These are phyloP conservation scores for Isatis tinctoria DNA, from an alignment of 345 rosid genomes.

Conservation along the genomic window DNA sequence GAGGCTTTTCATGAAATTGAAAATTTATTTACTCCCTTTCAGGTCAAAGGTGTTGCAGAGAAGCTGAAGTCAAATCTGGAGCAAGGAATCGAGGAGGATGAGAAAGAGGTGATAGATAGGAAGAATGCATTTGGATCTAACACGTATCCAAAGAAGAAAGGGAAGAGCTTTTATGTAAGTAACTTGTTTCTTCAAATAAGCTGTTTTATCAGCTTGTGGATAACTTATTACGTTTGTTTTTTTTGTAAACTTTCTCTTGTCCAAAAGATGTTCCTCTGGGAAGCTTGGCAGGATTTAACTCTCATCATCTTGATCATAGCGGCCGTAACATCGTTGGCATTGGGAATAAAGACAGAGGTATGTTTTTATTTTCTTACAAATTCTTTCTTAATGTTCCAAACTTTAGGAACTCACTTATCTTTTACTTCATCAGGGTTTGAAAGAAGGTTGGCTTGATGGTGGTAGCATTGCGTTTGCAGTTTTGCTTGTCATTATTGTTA, in stretches of 20 bases:
- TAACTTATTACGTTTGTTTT: conserved; percentile 8
- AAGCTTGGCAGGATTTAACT: conserved; percentile 98
- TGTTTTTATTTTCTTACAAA: not conserved
- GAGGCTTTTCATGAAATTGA: not conserved
- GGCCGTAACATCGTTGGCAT: conserved; percentile 66
- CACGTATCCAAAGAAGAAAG: conserved; percentile 88
- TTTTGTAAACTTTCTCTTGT: not conserved
- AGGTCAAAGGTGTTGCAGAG: conserved; percentile 71
- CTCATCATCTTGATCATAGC: conserved; percentile 92
- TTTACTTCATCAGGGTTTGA: conserved; percentile 54
- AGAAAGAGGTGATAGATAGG: conserved; percentile 56
- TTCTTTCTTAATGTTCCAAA: not conserved
- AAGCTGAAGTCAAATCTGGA: conserved; percentile 62
- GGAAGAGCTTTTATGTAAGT: conserved; percentile 72
- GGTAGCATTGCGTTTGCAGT: conserved; percentile 98
- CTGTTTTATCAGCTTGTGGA: not conserved
- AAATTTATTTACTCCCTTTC: conserved; percentile 8
- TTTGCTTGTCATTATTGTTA: conserved; percentile 85
- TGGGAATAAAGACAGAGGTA: conserved; percentile 97
- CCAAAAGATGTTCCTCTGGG: conserved; percentile 89
- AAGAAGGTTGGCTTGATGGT: conserved; percentile 97
- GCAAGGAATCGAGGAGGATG: conserved; percentile 62
- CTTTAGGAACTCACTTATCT: not conserved
- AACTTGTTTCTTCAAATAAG: not conserved
- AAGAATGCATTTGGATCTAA: conserved; percentile 84